A percentile compares a stretch with the other conserved stretches of the same genome.
Evolutionary conservation across 169 alveolate species (phyloP).

Genomic region (Plasmodium cynomolgi): DNA sequence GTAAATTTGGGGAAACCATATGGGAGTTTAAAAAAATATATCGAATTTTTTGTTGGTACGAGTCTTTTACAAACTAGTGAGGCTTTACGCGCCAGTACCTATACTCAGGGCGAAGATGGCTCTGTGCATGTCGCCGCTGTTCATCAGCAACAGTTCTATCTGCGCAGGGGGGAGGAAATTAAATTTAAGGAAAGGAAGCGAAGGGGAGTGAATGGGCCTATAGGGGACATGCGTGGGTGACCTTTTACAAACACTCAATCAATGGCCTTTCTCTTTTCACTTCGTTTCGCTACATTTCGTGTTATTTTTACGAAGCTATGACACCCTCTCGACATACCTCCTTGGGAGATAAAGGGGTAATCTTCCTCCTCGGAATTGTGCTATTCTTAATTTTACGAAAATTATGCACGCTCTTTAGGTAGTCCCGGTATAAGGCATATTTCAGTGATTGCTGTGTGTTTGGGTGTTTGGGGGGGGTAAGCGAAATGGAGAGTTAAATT

Average conservation of each 20-base stretch:
- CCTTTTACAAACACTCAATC: not conserved
- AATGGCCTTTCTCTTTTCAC: not conserved
- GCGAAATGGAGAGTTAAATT: not conserved
- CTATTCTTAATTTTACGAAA: constrained; percentile 79
- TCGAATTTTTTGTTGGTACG: not conserved
- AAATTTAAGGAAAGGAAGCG: constrained; percentile 53
- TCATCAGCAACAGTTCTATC: constrained; percentile 76
- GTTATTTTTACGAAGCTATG: not conserved
- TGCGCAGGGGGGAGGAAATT: constrained; percentile 20
- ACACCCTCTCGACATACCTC: constrained; percentile 20
- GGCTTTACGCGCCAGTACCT: constrained; percentile 6
- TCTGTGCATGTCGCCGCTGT: constrained; percentile 78
- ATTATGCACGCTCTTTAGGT: constrained; percentile 72
- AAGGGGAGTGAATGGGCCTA: not conserved
- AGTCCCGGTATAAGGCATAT: constrained; percentile 79
- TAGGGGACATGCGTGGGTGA: not conserved
- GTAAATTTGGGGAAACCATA: not conserved
- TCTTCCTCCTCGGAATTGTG: constrained; percentile 77
- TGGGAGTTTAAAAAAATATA: not conserved
- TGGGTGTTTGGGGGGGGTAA: not conserved
- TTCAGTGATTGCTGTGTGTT: constrained; percentile 77
- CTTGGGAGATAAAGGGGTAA: constrained; percentile 56
- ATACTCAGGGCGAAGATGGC: constrained; percentile 80
- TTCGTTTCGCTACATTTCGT: not conserved
- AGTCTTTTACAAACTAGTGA: not conserved